A percentile compares a stretch with the other conserved stretches of the same genome.
Evolutionary conservation across 225 moss, liverwort and hornwort genomes (phyloP).

Genomic region (Rhytidiadelphus loreus): DNA sequence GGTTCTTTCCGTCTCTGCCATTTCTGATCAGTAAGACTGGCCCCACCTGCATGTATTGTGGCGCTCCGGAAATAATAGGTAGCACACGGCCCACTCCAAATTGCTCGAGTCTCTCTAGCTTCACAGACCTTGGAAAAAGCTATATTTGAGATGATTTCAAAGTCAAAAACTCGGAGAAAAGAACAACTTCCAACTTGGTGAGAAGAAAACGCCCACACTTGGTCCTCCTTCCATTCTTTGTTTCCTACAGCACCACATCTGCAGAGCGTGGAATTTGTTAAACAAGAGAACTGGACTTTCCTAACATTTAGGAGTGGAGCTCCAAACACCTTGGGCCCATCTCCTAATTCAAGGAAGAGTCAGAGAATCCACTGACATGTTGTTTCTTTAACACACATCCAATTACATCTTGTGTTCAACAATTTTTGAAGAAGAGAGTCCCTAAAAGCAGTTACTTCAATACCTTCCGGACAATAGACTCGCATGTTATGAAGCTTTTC

Average conservation of each 20-base stretch:
- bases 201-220: background rate
- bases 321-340: background rate
- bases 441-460: background rate
- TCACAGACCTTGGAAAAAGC: background rate
- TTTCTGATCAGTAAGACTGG: background rate
- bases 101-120: background rate
- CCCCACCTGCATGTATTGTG: slow-evolving; percentile 2
- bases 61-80: background rate
- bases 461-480: background rate
- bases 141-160: background rate
- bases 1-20: slow-evolving; percentile 33
- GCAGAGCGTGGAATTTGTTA: background rate
- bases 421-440: background rate
- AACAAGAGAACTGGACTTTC: background rate
- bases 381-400: background rate
- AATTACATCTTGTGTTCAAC: background rate
- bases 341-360: background rate
- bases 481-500: background rate
- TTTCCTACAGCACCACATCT: slow-evolving; percentile 1
- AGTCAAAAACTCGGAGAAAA: background rate
- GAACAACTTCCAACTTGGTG: background rate
- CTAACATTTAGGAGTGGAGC: background rate
- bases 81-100: background rate
- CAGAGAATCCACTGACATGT: background rate
- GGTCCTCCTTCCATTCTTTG: slow-evolving; percentile 2